These are phyloP conservation scores for Paramecium pentaurelia DNA, from an alignment of 73 alveolate species.

Conservation along the genomic window DNA sequence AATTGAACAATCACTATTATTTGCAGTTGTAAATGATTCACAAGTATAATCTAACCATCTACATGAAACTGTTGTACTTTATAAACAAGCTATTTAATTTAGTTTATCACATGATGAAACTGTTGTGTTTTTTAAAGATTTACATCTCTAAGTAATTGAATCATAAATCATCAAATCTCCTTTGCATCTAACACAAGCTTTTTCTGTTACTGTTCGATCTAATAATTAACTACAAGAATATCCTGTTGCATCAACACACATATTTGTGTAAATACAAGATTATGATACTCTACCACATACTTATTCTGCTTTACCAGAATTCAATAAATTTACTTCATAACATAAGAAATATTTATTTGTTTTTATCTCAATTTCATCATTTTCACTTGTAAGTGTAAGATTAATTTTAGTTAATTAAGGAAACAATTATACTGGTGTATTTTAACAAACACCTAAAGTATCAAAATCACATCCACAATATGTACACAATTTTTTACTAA, in stretches of 20 bases:
- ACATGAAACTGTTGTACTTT: background rate
- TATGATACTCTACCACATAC: background rate
- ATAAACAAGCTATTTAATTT: background rate
- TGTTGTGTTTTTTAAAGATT: background rate
- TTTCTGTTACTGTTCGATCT: background rate
- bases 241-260: slow-evolving; percentile 14
- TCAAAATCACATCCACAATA: slow-evolving; percentile 13
- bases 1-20: background rate
- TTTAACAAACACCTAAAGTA: background rate
- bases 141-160: background rate
- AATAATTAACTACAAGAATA: background rate
- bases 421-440: background rate
- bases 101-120: background rate
- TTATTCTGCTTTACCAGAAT: background rate
- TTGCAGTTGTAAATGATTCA: background rate
- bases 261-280: background rate
- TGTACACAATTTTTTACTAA: background rate
- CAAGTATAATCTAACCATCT: background rate
- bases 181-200: background rate
- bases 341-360: background rate
- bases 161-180: background rate
- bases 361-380: background rate
- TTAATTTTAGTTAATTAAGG: background rate
- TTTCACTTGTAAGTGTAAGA: background rate
- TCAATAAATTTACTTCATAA: background rate